Conservation (phyloP, 2,329 filamentous ascomycete species). For the Alternaria infectoria region DNA sequence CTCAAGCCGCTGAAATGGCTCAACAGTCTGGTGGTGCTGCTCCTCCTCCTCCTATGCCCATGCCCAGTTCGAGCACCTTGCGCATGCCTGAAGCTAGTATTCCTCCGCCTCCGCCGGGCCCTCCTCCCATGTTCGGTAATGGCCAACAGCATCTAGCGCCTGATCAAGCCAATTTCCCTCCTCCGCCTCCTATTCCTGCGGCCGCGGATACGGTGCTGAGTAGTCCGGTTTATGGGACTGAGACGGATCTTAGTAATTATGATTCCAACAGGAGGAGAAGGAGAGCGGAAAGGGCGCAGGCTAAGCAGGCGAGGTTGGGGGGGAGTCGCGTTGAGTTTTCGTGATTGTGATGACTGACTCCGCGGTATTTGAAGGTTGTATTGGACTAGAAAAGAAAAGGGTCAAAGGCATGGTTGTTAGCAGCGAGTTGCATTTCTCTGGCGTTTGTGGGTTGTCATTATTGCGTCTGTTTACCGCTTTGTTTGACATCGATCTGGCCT, state of each 20-base stretch:
- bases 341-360: slow-evolving; percentile 25
- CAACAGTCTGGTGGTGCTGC: slow-evolving; percentile 19
- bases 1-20: slow-evolving; percentile 40
- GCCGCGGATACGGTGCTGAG: slow-evolving; percentile 42
- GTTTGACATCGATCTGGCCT: not conserved
- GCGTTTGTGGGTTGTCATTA: not conserved
- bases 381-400: not conserved
- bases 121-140: slow-evolving; percentile 30
- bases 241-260: slow-evolving; percentile 48
- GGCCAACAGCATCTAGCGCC: slow-evolving; percentile 12
- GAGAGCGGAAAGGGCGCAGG: slow-evolving; percentile 49
- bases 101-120: slow-evolving; percentile 40
- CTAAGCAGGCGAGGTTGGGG: slow-evolving; percentile 42
- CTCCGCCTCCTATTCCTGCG: slow-evolving; percentile 45
- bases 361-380: not conserved
- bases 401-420: not conserved
- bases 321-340: slow-evolving; percentile 51
- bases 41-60: slow-evolving; percentile 35
- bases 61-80: slow-evolving; percentile 33
- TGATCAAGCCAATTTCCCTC: slow-evolving; percentile 25
- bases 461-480: no score
- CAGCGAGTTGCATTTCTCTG: slow-evolving; percentile 1
- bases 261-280: slow-evolving; percentile 48
- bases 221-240: slow-evolving; percentile 47
- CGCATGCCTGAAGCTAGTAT: slow-evolving; percentile 40